These are phyloP conservation scores for Chaetomium strumarium DNA, from an alignment of 2,329 filamentous ascomycete species.

Conservation along the genomic window DNA sequence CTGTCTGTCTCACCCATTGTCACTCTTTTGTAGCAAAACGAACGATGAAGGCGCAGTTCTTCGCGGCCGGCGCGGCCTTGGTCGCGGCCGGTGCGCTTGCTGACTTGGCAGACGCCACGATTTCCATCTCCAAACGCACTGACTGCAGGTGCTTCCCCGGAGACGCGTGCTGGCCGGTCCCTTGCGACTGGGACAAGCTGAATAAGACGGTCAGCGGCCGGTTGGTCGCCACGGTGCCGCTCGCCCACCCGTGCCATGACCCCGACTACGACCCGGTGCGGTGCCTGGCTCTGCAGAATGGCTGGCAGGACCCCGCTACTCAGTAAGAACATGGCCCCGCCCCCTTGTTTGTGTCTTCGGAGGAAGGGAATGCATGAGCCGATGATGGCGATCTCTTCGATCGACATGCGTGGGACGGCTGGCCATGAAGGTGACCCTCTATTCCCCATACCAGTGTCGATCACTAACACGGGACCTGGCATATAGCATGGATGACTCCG, in stretches of 20 bases:
- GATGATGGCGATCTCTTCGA: too few relatives aligned
- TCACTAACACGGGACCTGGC: constrained; percentile 7
- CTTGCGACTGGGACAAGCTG: constrained; percentile 37
- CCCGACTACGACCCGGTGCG: constrained; percentile 39
- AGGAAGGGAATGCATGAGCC: too few relatives aligned
- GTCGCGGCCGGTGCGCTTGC: constrained; percentile 13
- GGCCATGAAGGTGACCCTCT: not conserved
- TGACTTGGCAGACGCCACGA: not conserved
- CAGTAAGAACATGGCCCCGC: constrained; percentile 35
- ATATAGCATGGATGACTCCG: constrained; percentile 26
- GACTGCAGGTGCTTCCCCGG: constrained; percentile 42
- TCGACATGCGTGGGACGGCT: too few relatives aligned
- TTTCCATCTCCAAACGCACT: not conserved
- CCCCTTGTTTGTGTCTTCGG: not conserved
- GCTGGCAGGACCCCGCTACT: constrained; percentile 40
- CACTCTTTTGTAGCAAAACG: constrained; percentile 7
- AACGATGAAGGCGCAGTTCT: constrained; percentile 19
- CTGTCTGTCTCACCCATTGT: not conserved
- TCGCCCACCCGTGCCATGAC: constrained; percentile 33
- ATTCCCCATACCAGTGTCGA: not conserved
- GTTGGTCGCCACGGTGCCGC: constrained; percentile 39
- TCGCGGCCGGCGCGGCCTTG: constrained; percentile 13
- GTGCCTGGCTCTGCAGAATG: constrained; percentile 37
- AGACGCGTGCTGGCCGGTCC: constrained; percentile 45
- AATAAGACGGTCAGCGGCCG: constrained; percentile 44